Base-by-base conservation (phyloP, 164 flowering plant genomes). In the Tinospora cordifolia region DNA sequence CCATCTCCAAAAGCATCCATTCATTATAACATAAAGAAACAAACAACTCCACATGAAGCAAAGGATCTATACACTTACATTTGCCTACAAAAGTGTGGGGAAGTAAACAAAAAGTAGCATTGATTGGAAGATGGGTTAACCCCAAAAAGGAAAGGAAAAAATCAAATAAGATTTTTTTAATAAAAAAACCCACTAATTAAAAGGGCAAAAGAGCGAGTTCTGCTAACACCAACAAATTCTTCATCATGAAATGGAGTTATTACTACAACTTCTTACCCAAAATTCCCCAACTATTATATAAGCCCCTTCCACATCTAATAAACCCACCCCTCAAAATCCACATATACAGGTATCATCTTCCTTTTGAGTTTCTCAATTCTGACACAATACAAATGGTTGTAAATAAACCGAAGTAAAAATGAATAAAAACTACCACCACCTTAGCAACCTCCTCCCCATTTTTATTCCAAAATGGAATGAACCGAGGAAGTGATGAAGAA, bases 381-480 rank as follows among this genome's bases (percentile, higher is more conserved):
- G 38, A 66, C 67, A 66, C 49, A 75, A 54, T 70, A 75, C 71
- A 75, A 60, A 70, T 49, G 38, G 68, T 49, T 25, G 64, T n/a
- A 22, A 70, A 69, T 21, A 24, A 62, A 62, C 47, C 36, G 34
- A 54, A 22, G 19, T 19, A 72, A 72, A 59, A 34, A 26, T 6
- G 22, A 59, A 60, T 3, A 15, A 60, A 63, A 62, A 69, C 25
- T 69, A 66, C 41, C 62, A 68, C 58, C 4, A 30, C 65, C 63
- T 63, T 67, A 40, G 60, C 62, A 46, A 72, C 75, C 76, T 70
- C 72, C 41, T 67, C 75, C 76, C 72, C 72, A 54, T 67, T 76
- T 30, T 79, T 70, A 73, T 79, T 58, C 67, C 63, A 69, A 30
- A 30, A 75, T 72, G 74, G 67, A 70, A 21, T 54, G 27, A 73